Base-by-base conservation (phyloP, 192 early-diverging fungal species). In the Linnemannia elongata region DNA sequence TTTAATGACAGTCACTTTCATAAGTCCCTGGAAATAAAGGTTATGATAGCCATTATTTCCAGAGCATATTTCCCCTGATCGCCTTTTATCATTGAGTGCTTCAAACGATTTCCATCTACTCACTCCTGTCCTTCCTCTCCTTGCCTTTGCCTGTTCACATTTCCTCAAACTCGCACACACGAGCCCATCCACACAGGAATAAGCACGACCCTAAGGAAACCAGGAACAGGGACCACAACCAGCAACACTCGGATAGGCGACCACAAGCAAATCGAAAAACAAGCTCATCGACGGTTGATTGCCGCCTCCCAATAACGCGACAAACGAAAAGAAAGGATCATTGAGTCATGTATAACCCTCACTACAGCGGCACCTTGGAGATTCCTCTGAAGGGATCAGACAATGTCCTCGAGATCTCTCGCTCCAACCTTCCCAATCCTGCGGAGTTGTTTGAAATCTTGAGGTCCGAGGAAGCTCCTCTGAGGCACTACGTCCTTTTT, bases 321-420 rank as follows among this genome's bases (percentile, higher is more conserved):
- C 75, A 57, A n/a, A 27, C 12, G 18, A 20, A 42, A 39, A 39
- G 38, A 74, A 54, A 42, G 47, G 24, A 57, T 52, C 13, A 39
- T 66, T 33, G 60, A 66, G 30, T 0, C 68, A 87, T 87, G 85
- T 80, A 77, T 68, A 57, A 76, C 20, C 55, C 71, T 30, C 75
- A 81, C 13, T 81, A 79, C 33, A 75, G 55, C 27, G 57, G 70
- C 27, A 72, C 81, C 22, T 78, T 94, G 83, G 94, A 94, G 79
- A 92, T 94, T 35, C 93, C 92, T 17, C 82, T 94, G 45, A 89
- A 93, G 75, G 91, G 90, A 47, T 88, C 89, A 44, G 92, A 94
- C 71, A 92, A 96, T 87, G 92, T 96, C 27, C 89, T 96, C 42
- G 95, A 94, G 75, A 95, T 96, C 69, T 92, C 94, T 70, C 91